phyloP scores from a whole-genome alignment of 176 grass and related monocot genomes.

The Areca catechu region DNA sequence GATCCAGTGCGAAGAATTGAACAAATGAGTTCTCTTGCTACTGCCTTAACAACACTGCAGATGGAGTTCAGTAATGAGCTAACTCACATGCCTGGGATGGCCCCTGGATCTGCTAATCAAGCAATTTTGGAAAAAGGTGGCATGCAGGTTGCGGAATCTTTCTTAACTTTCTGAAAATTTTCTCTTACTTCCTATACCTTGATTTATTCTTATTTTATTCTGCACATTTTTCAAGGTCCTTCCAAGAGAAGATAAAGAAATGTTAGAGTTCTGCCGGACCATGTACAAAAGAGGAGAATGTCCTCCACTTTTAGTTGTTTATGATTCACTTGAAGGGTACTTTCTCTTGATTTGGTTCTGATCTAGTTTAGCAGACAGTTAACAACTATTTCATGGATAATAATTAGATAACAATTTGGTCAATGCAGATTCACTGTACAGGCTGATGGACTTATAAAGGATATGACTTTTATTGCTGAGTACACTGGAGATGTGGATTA shows the following conservation, averaged over 20 bases:
- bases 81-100: conserved; percentile 53
- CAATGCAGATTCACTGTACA: conserved; percentile 79
- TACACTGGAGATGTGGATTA: conserved; percentile 87
- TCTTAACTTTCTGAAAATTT: neutral
- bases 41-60: conserved; percentile 51
- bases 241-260: conserved; percentile 66
- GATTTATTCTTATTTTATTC: conserved; percentile 8
- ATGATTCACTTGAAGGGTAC: conserved; percentile 67
- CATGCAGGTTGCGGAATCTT: conserved; percentile 61
- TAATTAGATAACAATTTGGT: conserved; percentile 13
- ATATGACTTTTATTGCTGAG: conserved; percentile 71
- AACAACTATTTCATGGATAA: neutral
- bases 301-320: conserved; percentile 76
- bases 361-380: neutral
- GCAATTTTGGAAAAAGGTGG: conserved; percentile 62
- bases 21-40: conserved; percentile 82
- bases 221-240: conserved; percentile 47
- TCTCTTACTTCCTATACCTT: neutral
- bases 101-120: conserved; percentile 48
- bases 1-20: conserved; percentile 39
- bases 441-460: conserved; percentile 73
- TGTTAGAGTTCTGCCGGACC: conserved; percentile 53
- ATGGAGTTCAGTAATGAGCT: conserved; percentile 77
- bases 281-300: conserved; percentile 78
- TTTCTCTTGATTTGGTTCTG: conserved; percentile 18